A percentile compares a stretch with the other conserved stretches of the same genome.
phyloP scores from a whole-genome alignment of 495 filamentous ascomycete species.

The Hyphodiscus hymeniophilus region DNA sequence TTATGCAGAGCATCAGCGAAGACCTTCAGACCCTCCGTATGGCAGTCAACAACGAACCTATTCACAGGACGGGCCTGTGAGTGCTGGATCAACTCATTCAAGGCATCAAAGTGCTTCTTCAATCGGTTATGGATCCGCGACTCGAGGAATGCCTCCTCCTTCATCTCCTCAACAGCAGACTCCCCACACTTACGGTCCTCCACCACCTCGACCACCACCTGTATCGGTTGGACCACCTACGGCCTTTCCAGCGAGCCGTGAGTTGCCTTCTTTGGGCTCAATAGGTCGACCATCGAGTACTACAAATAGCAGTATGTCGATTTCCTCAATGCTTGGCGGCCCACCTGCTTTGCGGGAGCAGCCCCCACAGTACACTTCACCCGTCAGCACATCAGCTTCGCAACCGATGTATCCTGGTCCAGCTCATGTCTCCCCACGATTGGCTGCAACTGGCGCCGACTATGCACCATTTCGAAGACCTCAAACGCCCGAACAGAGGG shows the following conservation, averaged over 20 bases:
- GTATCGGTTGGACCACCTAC: constrained; percentile 43
- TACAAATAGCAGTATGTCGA: constrained; percentile 82
- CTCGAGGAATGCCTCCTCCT: constrained; percentile 44
- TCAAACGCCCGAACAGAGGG: constrained; percentile 61
- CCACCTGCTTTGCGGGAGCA: constrained; percentile 47
- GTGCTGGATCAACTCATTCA: constrained; percentile 36
- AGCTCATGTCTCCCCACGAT: constrained; percentile 44
- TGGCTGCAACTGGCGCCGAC: constrained; percentile 37
- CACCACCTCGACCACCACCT: constrained; percentile 41
- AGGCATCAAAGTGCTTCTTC: constrained; percentile 47
- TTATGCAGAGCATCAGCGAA: constrained; percentile 40
- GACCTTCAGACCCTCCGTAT: constrained; percentile 34
- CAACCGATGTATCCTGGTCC: constrained; percentile 36
- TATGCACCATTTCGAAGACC: constrained; percentile 58
- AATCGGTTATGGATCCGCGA: constrained; percentile 33
- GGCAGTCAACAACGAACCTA: constrained; percentile 35
- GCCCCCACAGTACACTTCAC: constrained; percentile 38
- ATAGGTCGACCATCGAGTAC: constrained; percentile 32
- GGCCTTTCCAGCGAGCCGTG: constrained; percentile 41
- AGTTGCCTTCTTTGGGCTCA: constrained; percentile 44
- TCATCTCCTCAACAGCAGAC: constrained; percentile 39
- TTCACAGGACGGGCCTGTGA: constrained; percentile 34
- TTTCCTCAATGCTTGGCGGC: constrained; percentile 84
- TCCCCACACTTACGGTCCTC: constrained; percentile 21
- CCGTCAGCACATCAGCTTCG: constrained; percentile 37